A percentile compares a stretch with the other conserved stretches of the same genome.
Conservation (phyloP, 306 rosid species). For the Acacia melanoxylon region DNA sequence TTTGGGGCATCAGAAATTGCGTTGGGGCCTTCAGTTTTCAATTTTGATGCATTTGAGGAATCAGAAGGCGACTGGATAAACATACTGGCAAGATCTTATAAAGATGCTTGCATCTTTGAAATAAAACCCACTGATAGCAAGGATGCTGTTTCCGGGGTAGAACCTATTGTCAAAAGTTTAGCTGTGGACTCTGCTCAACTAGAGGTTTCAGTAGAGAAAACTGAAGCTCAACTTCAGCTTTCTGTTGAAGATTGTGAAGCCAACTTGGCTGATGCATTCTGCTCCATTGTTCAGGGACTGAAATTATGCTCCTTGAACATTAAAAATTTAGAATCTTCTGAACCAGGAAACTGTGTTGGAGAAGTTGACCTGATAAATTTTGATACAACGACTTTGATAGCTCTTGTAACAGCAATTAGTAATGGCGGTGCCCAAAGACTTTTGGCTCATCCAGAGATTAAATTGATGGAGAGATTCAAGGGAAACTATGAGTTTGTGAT, state of each 20-base stretch:
- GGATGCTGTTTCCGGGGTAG: conserved; percentile 25
- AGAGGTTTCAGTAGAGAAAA: conserved; percentile 32
- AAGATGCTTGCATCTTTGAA: conserved; percentile 59
- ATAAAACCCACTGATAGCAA: conserved; percentile 42
- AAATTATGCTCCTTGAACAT: conserved; percentile 26
- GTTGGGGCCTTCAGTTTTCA: conserved; percentile 52
- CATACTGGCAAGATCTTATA: conserved; percentile 56
- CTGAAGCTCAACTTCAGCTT: conserved; percentile 26
- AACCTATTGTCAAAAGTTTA: conserved; percentile 29
- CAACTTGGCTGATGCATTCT: conserved; percentile 46
- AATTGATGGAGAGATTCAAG: conserved; percentile 76
- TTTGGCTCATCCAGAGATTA: conserved; percentile 73
- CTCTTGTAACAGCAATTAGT: conserved; percentile 82
- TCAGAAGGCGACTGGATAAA: conserved; percentile 65
- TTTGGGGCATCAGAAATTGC: conserved; percentile 56
- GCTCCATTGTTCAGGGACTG: conserved; percentile 50
- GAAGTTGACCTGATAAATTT: conserved; percentile 60
- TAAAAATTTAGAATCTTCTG: conserved; percentile 22
- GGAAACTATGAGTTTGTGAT: conserved; percentile 85
- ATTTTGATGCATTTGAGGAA: conserved; percentile 53
- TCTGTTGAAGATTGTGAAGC: conserved; percentile 16
- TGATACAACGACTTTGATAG: conserved; percentile 94
- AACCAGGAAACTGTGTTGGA: conserved; percentile 23
- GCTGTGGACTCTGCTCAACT: conserved; percentile 28
- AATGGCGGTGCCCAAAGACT: conserved; percentile 70